Evolutionary conservation across 169 alveolate species (phyloP).

Genomic region (Besnoitia besnoiti): DNA sequence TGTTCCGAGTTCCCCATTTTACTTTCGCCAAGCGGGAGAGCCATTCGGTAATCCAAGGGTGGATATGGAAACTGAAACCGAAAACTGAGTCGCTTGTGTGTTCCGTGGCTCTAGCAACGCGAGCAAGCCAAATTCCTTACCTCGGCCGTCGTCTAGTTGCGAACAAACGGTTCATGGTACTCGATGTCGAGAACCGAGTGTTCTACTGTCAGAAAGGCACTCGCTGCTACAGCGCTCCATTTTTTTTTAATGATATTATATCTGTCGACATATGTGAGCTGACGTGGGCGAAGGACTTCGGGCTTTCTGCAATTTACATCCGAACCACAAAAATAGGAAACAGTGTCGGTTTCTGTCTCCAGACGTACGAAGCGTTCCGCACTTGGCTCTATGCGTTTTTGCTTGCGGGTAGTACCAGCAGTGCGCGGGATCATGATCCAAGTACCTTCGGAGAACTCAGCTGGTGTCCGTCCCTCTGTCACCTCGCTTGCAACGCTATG

Average conservation of each 20-base stretch:
- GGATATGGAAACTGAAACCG: background rate
- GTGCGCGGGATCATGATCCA: too few species aligned
- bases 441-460: too few species aligned
- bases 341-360: background rate
- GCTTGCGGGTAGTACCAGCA: background rate
- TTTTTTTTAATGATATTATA: background rate
- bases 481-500: too few species aligned
- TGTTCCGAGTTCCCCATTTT: background rate
- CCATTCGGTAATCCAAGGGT: background rate
- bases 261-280: constrained; percentile 4
- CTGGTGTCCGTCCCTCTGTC: too few species aligned
- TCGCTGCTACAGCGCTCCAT: background rate
- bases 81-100: background rate
- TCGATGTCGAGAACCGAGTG: constrained; percentile 11
- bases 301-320: background rate
- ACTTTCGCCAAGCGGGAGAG: background rate
- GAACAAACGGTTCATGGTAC: background rate
- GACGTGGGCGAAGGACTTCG: constrained; percentile 22
- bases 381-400: constrained; percentile 24
- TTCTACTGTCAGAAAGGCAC: background rate
- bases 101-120: background rate
- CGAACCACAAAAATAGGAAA: background rate
- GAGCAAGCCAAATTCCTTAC: background rate
- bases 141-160: constrained; percentile 12
- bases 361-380: background rate